Conservation (phyloP, 1,284 basidiomycete genomes). For the Polyporus tsugae region DNA sequence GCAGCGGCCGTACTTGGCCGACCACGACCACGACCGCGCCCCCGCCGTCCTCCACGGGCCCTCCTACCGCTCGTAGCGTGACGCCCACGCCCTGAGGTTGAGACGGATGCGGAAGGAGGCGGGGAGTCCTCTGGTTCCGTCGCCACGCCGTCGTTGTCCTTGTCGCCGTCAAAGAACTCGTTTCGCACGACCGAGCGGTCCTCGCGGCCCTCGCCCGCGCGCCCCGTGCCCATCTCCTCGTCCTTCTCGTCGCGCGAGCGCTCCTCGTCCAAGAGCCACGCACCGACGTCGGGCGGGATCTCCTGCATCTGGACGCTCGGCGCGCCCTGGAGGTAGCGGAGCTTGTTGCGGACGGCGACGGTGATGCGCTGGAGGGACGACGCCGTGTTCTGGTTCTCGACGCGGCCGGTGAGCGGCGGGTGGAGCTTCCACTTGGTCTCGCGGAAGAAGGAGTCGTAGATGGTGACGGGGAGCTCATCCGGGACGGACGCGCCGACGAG, state of each 20-base stretch:
- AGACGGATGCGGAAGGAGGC: conserved; percentile 19
- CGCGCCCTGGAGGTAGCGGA: conserved; percentile 94
- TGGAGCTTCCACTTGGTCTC: conserved; percentile 93
- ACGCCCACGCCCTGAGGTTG: conserved; percentile 6
- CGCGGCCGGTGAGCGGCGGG: conserved; percentile 88
- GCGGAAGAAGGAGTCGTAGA: conserved; percentile 94
- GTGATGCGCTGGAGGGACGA: conserved; percentile 88
- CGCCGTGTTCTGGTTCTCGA: conserved; percentile 93
- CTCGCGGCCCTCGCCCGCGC: conserved; percentile 63
- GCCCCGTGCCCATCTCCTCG: conserved; percentile 66
- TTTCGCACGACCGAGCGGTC: conserved; percentile 63
- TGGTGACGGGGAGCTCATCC: conserved; percentile 87
- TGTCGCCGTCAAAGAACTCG: conserved; percentile 79
- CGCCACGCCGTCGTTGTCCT: conserved; percentile 51
- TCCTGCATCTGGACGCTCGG: conserved; percentile 97
- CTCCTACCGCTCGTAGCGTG: conserved; percentile 24
- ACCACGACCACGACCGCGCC: conserved; percentile 30
- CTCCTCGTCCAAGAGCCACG: conserved; percentile 83
- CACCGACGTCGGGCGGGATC: conserved; percentile 91
- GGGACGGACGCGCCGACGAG: conserved; percentile 88
- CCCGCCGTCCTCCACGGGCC: conserved; percentile 30
- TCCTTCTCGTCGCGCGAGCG: conserved; percentile 75
- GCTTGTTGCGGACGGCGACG: conserved; percentile 86
- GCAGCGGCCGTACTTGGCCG: conserved; percentile 26
- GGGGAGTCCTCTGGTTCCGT: conserved; percentile 26